A percentile compares a stretch with the other conserved stretches of the same genome.
These are phyloP conservation scores for Mycena rebaudengoi DNA, from an alignment of 768 basidiomycete genomes.

Conservation along the genomic window DNA sequence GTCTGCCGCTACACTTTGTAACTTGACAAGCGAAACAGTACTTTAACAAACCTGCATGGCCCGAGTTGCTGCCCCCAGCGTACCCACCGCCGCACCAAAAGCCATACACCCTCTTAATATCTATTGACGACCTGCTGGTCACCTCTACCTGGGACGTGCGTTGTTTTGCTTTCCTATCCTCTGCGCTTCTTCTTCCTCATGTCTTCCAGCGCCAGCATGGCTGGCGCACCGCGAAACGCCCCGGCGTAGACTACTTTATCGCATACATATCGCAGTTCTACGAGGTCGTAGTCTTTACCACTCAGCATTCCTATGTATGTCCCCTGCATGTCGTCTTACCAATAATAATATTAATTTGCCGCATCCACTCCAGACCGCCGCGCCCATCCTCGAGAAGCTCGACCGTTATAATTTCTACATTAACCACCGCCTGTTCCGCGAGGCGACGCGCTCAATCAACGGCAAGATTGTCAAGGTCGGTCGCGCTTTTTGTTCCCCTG, in stretches of 20 bases:
- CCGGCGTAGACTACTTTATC: slow-evolving; percentile 98
- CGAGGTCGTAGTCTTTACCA: slow-evolving; percentile 96
- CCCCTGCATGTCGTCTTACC: background rate
- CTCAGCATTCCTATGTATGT: slow-evolving; percentile 88
- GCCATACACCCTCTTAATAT: slow-evolving; percentile 91
- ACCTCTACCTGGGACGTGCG: slow-evolving; percentile 96
- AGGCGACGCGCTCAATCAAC: slow-evolving; percentile 85
- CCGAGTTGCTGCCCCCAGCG: slow-evolving; percentile 89
- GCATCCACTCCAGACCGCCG: slow-evolving; percentile 86
- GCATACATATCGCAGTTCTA: slow-evolving; percentile 98
- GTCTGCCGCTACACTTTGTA: background rate
- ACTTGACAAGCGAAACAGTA: slow-evolving; percentile 54
- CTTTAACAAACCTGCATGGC: slow-evolving; percentile 94
- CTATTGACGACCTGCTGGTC: slow-evolving; percentile 91
- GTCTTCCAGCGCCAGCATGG: slow-evolving; percentile 81
- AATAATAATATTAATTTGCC: slow-evolving; percentile 3
- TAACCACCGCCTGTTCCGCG: slow-evolving; percentile 90
- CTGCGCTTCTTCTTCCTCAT: slow-evolving; percentile 1
- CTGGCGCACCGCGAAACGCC: slow-evolving; percentile 97
- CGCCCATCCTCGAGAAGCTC: slow-evolving; percentile 89
- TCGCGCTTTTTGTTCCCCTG: background rate
- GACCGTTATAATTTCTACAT: slow-evolving; percentile 94
- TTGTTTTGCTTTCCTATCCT: slow-evolving; percentile 27
- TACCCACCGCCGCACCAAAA: slow-evolving; percentile 84
- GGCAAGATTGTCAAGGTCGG: slow-evolving; percentile 86